Conservation (phyloP, 306 rosid species). For the Ammopiptanthus mongolicus region DNA sequence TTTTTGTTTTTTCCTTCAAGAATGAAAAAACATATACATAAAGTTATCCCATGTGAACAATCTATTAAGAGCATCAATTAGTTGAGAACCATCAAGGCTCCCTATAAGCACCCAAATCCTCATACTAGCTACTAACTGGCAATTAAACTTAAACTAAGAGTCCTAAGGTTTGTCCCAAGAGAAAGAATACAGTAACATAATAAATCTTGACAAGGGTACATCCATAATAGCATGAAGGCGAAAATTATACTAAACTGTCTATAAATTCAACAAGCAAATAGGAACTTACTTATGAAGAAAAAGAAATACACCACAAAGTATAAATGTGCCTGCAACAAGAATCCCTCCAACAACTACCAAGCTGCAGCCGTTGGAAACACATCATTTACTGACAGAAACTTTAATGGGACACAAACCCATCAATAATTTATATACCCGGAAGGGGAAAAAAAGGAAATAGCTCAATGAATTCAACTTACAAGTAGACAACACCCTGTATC, state of each 20-base stretch:
- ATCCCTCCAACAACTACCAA: slow-evolving; percentile 59
- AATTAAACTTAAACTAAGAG: background rate
- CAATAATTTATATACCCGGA: background rate
- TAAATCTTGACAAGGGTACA: background rate
- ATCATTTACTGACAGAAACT: background rate
- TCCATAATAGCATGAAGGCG: background rate
- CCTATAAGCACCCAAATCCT: background rate
- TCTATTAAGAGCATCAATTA: background rate
- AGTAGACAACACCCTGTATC: slow-evolving; percentile 46
- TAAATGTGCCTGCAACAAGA: slow-evolving; percentile 49
- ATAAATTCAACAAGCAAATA: background rate
- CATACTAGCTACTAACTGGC: background rate
- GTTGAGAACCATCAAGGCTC: background rate
- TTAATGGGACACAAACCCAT: background rate
- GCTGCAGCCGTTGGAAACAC: slow-evolving; percentile 33
- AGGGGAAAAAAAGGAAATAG: background rate
- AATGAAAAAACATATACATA: background rate
- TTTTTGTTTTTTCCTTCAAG: background rate
- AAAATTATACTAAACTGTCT: background rate
- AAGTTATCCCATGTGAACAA: background rate
- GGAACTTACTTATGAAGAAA: slow-evolving; percentile 62
- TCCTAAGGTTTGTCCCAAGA: background rate
- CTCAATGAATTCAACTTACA: slow-evolving; percentile 42
- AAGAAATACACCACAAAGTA: slow-evolving; percentile 53
- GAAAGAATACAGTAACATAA: background rate